These are phyloP conservation scores for Daldinia sp. DNA, from an alignment of 2,329 filamentous ascomycete genomes.

Conservation along the genomic window DNA sequence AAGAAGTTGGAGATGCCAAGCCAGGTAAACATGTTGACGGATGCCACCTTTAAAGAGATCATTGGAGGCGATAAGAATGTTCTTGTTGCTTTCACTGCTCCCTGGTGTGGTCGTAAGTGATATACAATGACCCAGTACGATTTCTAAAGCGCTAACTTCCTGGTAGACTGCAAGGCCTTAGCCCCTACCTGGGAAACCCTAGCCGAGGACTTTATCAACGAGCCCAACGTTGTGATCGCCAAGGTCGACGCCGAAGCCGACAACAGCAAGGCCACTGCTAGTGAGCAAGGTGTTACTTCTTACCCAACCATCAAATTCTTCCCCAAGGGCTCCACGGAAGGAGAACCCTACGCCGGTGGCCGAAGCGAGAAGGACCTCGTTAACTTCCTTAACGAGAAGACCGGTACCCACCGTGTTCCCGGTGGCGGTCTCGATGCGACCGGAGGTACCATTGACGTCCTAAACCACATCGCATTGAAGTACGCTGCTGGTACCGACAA, in stretches of 20 bases:
- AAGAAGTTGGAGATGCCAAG: conserved; percentile 77
- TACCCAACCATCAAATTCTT: conserved; percentile 99
- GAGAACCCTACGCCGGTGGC: conserved; percentile 75
- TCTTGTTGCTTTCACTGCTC: conserved; percentile 94
- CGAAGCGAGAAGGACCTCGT: conserved; percentile 81
- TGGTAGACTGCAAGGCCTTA: conserved; percentile 91
- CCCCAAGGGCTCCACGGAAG: conserved; percentile 79
- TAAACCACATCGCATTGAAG: conserved; percentile 80
- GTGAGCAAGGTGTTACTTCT: conserved; percentile 78
- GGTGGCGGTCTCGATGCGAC: conserved; percentile 81
- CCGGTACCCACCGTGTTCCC: conserved; percentile 82
- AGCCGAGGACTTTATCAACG: conserved; percentile 80
- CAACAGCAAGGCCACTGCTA: conserved; percentile 78
- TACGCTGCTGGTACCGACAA: conserved; percentile 68
- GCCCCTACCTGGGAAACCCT: conserved; percentile 90
- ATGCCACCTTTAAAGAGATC: conserved; percentile 77
- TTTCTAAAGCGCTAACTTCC: conserved; percentile 29
- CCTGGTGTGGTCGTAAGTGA: conserved; percentile 96
- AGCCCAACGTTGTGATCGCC: conserved; percentile 83
- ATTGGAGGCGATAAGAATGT: conserved; percentile 89
- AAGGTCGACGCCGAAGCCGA: conserved; percentile 95
- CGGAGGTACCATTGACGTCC: conserved; percentile 81
- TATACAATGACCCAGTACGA: conserved; percentile 6
- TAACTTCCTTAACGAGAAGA: conserved; percentile 84
- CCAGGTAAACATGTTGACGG: conserved; percentile 80